Percentiles rank a stretch among this genome's conserved stretches.
Evolutionary conservation across 2,329 filamentous ascomycete genomes (phyloP).

Genomic region (Hypomyces rosellus): DNA sequence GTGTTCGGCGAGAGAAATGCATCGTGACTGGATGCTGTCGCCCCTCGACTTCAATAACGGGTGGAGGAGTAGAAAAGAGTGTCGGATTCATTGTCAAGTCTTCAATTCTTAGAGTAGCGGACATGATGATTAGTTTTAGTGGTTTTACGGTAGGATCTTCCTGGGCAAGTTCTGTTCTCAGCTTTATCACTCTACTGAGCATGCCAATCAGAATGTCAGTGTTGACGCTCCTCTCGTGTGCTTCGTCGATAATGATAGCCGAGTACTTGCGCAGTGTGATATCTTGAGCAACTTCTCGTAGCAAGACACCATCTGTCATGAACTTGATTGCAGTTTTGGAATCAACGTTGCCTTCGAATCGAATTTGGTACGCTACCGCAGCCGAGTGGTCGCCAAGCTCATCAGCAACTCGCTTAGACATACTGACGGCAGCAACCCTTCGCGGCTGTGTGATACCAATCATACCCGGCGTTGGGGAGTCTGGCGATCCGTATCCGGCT

Average conservation of each 20-base stretch:
- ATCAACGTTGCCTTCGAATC: constrained; percentile 80
- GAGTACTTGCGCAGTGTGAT: constrained; percentile 87
- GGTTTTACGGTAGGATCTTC: constrained; percentile 68
- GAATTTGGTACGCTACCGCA: constrained; percentile 85
- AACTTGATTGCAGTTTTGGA: constrained; percentile 89
- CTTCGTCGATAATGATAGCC: constrained; percentile 90
- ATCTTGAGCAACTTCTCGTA: constrained; percentile 86
- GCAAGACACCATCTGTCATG: constrained; percentile 95
- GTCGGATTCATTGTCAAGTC: constrained; percentile 81
- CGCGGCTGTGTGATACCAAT: constrained; percentile 94
- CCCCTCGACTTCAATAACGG: constrained; percentile 83
- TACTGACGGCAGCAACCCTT: constrained; percentile 91
- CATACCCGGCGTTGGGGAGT: constrained; percentile 78
- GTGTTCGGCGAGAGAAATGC: constrained; percentile 80
- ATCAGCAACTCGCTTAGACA: constrained; percentile 84
- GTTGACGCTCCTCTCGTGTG: constrained; percentile 94
- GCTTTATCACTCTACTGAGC: constrained; percentile 83
- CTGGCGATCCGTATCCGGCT: constrained; percentile 76
- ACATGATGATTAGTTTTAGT: constrained; percentile 96
- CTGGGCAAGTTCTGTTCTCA: constrained; percentile 67
- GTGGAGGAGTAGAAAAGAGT: constrained; percentile 72
- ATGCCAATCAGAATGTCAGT: constrained; percentile 98
- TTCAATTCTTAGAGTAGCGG: constrained; percentile 82
- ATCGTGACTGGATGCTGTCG: constrained; percentile 84
- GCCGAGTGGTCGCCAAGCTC: constrained; percentile 75